Evolutionary conservation across 208 protist genomes (phyloP).

Genomic region (Acanthamoeba triangularis): DNA sequence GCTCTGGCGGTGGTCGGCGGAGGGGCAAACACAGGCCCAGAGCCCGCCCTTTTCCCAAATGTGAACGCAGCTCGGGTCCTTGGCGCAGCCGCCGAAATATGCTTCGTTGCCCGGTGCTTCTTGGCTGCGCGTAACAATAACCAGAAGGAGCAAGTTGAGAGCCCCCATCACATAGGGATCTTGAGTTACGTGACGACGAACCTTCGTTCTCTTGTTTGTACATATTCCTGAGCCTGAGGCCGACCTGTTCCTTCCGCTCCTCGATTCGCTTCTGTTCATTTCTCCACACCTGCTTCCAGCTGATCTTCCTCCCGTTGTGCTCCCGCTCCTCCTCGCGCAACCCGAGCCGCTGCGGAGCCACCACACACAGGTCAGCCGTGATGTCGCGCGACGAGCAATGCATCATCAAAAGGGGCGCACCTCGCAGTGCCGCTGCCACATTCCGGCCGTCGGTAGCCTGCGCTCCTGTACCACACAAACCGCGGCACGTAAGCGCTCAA

Average conservation of each 20-base stretch:
- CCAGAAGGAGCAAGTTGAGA: not conserved
- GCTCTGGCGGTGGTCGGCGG: constrained; percentile 1
- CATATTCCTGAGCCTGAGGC: not conserved
- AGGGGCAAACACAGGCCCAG: not conserved
- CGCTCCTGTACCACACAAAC: not conserved
- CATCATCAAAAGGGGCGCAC: not conserved
- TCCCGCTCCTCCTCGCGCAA: not conserved
- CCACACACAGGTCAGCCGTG: not conserved
- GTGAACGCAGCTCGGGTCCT: not conserved
- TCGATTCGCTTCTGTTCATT: constrained; percentile 37
- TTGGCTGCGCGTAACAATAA: not conserved
- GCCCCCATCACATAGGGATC: not conserved
- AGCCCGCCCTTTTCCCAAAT: not conserved
- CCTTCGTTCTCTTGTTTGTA: constrained; percentile 51
- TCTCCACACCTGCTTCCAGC: constrained; percentile 57
- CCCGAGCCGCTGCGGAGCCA: not conserved
- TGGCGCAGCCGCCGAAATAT: constrained; percentile 16
- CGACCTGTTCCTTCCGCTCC: constrained; percentile 18
- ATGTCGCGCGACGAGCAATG: not conserved
- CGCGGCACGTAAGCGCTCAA: not conserved
- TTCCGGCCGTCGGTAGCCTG: not conserved
- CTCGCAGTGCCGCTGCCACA: constrained; percentile 47
- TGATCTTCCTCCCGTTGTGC: not conserved
- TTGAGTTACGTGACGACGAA: not conserved
- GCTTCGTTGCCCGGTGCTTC: not conserved